Conservation (phyloP, 257 asterid genomes). For the Echites panduratus region DNA sequence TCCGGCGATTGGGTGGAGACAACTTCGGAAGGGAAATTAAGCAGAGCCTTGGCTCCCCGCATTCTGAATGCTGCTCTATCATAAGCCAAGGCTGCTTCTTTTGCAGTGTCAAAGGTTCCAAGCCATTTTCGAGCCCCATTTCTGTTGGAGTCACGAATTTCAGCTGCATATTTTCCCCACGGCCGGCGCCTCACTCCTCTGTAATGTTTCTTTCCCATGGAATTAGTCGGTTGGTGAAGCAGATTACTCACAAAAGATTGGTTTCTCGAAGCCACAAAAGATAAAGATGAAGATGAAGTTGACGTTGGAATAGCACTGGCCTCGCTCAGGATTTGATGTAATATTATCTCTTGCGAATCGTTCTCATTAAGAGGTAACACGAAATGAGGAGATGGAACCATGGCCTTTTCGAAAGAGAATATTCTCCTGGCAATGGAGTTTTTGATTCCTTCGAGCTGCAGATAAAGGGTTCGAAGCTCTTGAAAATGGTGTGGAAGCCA, state of each 20-base stretch:
- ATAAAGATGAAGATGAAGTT: neutral
- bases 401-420: conserved; percentile 6
- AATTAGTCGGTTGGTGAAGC: conserved; percentile 19
- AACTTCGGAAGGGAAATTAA: conserved; percentile 46
- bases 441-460: neutral
- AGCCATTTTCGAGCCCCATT: conserved; percentile 56
- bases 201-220: conserved; percentile 37
- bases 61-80: conserved; percentile 57
- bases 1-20: conserved; percentile 17
- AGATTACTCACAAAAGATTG: conserved; percentile 5
- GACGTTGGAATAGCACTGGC: conserved; percentile 31
- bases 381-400: conserved; percentile 24
- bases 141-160: conserved; percentile 51
- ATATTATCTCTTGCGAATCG: conserved; percentile 54
- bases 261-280: conserved; percentile 16
- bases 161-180: conserved; percentile 69
- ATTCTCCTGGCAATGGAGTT: neutral
- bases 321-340: conserved; percentile 48
- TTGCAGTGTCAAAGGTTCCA: conserved; percentile 55
- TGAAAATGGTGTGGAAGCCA: neutral
- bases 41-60: conserved; percentile 60
- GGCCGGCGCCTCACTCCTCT: conserved; percentile 65
- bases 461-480: conserved; percentile 6
- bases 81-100: conserved; percentile 67
- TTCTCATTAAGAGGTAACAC: conserved; percentile 57